Percentiles rank a stretch among this genome's conserved stretches.
phyloP scores from a whole-genome alignment of 306 rosid species.

The Sechiopsis laciniata region DNA sequence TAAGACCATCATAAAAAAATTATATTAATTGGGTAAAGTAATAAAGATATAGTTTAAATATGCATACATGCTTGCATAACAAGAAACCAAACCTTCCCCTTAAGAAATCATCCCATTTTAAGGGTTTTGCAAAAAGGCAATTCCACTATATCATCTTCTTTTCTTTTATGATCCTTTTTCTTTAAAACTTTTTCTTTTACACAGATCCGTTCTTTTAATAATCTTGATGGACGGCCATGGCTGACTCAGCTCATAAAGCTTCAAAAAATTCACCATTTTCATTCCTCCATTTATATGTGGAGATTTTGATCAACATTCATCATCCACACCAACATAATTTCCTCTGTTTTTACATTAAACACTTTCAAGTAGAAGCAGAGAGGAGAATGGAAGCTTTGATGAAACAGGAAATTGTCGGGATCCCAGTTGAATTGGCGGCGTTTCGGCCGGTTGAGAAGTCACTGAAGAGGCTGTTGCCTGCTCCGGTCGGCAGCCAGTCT shows the following conservation, averaged over 20 bases:
- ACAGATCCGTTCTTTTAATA: constrained; percentile 24
- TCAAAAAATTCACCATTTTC: neutral
- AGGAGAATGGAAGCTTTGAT: constrained; percentile 29
- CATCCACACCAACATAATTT: neutral
- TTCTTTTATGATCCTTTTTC: neutral
- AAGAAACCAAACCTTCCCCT: constrained; percentile 14
- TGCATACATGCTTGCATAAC: neutral
- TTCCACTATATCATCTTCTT: constrained; percentile 16
- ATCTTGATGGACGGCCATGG: constrained; percentile 30
- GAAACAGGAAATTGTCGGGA: constrained; percentile 28
- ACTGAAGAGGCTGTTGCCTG: constrained; percentile 31
- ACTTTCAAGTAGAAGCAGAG: neutral
- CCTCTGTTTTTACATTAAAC: neutral
- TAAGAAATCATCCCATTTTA: neutral
- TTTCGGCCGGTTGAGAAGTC: constrained; percentile 23
- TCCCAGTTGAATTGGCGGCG: constrained; percentile 26
- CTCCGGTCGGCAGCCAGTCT: constrained; percentile 18
- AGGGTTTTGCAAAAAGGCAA: constrained; percentile 3
- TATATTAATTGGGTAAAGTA: neutral
- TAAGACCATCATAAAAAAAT: too few species aligned
- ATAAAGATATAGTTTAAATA: neutral
- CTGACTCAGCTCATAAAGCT: constrained; percentile 30
- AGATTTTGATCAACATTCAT: neutral
- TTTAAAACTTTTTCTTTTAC: neutral
- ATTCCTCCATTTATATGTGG: constrained; percentile 21